phyloP scores from a whole-genome alignment of 23 red algal genomes.

The Gracilaria vermiculophylla region DNA sequence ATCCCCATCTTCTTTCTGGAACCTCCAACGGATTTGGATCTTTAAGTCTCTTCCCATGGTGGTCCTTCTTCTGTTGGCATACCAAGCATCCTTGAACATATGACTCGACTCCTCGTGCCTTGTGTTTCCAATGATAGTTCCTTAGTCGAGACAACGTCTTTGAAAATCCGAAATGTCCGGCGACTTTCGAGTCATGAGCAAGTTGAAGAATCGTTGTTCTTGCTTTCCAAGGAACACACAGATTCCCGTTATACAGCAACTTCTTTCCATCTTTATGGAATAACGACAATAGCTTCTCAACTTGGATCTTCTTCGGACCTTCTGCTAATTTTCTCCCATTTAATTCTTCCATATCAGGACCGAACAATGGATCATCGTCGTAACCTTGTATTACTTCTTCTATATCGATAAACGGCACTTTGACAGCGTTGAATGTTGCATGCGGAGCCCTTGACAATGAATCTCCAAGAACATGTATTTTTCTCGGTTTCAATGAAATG shows the following conservation, averaged over 20 bases:
- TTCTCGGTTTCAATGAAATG: background rate
- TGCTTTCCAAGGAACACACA: background rate
- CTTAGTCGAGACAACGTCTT: background rate
- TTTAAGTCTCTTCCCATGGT: background rate
- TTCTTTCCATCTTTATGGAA: background rate
- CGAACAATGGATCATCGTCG: background rate
- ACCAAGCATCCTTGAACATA: background rate
- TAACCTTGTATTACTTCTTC: background rate
- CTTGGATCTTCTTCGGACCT: background rate
- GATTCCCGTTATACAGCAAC: background rate
- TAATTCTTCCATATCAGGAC: no score
- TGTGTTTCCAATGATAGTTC: conserved; percentile 37
- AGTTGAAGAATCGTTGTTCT: background rate
- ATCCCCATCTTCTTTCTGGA: conserved; percentile 6
- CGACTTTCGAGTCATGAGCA: background rate
- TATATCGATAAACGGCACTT: no score
- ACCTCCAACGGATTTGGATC: background rate
- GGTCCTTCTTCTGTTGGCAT: conserved; percentile 23
- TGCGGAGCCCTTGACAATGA: background rate
- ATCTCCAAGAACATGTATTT: conserved; percentile 36
- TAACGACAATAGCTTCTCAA: background rate
- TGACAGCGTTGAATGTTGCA: background rate
- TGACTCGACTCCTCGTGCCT: background rate
- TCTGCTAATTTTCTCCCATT: no score
- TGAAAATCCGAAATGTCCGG: conserved; percentile 22